Evolutionary conservation across 148 eudicot genomes (phyloP).

Genomic region (Amaranthus hypochondriacus): DNA sequence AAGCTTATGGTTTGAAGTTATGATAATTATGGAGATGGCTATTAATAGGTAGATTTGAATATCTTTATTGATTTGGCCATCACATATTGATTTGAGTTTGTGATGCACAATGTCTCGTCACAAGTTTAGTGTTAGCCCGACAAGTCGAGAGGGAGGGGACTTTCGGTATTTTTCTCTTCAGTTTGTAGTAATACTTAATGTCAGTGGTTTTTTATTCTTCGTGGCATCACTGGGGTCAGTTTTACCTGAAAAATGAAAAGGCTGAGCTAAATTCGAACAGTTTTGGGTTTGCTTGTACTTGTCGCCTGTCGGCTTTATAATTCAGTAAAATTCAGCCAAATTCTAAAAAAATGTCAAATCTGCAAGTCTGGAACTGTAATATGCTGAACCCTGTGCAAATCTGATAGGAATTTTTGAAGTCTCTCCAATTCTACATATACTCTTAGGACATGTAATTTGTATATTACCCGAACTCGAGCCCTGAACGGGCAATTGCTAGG

Average conservation of each 20-base stretch:
- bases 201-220: background rate
- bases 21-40: background rate
- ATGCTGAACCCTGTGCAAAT: background rate
- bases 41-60: no score
- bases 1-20: constrained; percentile 1
- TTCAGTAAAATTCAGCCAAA: background rate
- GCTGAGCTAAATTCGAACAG: background rate
- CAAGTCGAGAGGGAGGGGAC: background rate
- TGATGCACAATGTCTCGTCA: no score
- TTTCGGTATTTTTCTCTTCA: no score
- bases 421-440: background rate
- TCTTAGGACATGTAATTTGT: background rate
- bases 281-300: background rate
- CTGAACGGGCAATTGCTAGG: background rate
- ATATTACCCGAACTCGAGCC: background rate
- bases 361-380: no score
- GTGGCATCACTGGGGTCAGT: background rate
- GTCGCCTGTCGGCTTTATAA: background rate
- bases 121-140: background rate
- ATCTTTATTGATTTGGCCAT: no score
- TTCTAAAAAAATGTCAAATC: background rate
- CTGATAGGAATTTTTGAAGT: background rate
- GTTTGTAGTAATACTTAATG: background rate
- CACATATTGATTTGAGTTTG: no score
- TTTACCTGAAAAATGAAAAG: background rate